Percentiles rank a stretch among this genome's conserved stretches.
Conservation (phyloP, 2,329 filamentous ascomycete genomes). For the Botrytis hyacinthi region DNA sequence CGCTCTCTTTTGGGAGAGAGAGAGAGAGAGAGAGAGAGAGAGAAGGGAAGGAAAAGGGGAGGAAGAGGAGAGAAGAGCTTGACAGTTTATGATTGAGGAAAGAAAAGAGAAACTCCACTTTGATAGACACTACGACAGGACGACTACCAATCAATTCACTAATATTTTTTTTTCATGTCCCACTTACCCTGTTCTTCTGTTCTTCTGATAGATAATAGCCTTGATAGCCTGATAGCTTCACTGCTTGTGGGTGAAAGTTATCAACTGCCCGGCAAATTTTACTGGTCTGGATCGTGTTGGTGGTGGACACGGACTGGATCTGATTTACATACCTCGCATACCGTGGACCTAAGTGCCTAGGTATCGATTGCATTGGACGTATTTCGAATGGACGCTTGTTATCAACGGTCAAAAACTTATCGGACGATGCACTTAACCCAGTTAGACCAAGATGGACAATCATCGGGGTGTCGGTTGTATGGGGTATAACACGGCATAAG, state of each 20-base stretch:
- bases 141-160: conserved; percentile 5
- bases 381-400: neutral
- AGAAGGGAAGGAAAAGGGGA: neutral
- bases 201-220: neutral
- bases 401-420: neutral
- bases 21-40: neutral
- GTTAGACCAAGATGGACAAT: conserved; percentile 1
- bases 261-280: neutral
- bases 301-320: neutral
- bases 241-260: neutral
- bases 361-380: neutral
- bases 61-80: neutral
- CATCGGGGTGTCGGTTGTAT: neutral
- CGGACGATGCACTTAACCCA: neutral
- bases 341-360: no score
- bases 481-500: neutral
- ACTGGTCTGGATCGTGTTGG: neutral
- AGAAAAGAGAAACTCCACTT: conserved; percentile 3
- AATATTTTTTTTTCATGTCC: neutral
- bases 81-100: neutral
- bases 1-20: neutral
- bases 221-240: neutral
- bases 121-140: neutral
- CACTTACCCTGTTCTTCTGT: neutral
- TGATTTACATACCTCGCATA: neutral